Evolutionary conservation across 176 grass and related monocot genomes (phyloP).

Genomic region (Musa acuminata): DNA sequence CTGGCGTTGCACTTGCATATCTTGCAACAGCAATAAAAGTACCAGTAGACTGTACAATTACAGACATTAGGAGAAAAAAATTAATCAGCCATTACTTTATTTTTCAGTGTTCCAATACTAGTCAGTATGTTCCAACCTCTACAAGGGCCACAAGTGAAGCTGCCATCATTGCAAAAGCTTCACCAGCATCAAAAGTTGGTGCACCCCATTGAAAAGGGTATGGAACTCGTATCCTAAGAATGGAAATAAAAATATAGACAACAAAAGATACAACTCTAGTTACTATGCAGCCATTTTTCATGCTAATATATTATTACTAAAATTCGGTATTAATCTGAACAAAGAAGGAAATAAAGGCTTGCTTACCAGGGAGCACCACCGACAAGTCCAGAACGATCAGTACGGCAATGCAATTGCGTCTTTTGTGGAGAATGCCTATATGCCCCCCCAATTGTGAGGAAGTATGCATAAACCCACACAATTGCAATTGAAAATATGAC

Average conservation of each 20-base stretch:
- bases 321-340: neutral
- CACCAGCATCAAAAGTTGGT: conserved; percentile 87
- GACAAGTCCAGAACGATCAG: conserved; percentile 76
- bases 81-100: neutral
- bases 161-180: conserved; percentile 98
- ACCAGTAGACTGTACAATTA: conserved; percentile 58
- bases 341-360: neutral
- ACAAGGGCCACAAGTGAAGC: conserved; percentile 75
- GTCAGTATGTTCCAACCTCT: conserved; percentile 43
- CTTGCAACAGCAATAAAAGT: conserved; percentile 77
- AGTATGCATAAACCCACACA: conserved; percentile 81
- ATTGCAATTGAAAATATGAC: conserved; percentile 78
- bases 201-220: conserved; percentile 98
- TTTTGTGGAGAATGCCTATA: conserved; percentile 57
- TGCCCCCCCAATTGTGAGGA: conserved; percentile 79
- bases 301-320: neutral
- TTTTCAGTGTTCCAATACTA: no score
- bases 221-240: conserved; percentile 65
- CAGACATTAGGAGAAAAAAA: neutral
- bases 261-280: neutral
- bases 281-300: neutral
- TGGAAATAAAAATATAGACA: neutral
- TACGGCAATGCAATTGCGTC: conserved; percentile 80
- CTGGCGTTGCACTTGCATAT: conserved; percentile 77
- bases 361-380: conserved; percentile 74